A percentile compares a stretch with the other conserved stretches of the same genome.
Evolutionary conservation across 495 filamentous ascomycete genomes (phyloP).

Genomic region (Penicillium pulvis): DNA sequence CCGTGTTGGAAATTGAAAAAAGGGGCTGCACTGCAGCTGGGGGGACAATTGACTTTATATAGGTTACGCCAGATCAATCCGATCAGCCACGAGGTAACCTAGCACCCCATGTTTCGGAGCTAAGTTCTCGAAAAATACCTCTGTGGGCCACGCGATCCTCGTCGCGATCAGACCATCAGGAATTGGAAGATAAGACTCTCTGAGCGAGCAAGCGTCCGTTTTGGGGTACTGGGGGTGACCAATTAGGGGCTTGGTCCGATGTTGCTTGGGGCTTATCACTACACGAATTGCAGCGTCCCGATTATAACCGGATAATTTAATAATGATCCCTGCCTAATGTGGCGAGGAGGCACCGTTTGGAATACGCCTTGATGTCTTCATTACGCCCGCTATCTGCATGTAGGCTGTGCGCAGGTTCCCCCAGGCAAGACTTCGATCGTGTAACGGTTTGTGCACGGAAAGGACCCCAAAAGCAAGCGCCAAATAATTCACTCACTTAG

Average conservation of each 20-base stretch:
- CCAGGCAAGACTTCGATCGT: background rate
- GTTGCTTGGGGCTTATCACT: slow-evolving; percentile 11
- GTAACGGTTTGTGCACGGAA: background rate
- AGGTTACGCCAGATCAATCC: background rate
- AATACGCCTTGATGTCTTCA: background rate
- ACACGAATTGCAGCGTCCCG: background rate
- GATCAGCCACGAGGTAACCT: slow-evolving; percentile 1
- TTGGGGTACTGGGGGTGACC: slow-evolving; percentile 3
- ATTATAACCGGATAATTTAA: background rate
- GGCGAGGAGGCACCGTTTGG: background rate
- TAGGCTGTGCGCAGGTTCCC: background rate
- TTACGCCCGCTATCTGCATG: background rate
- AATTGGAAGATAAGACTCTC: slow-evolving; percentile 4
- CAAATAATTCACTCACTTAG: background rate
- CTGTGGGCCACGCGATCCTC: slow-evolving; percentile 9
- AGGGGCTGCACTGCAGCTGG: background rate
- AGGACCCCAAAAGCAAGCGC: too few species aligned
- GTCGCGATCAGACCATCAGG: slow-evolving; percentile 10
- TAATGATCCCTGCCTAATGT: background rate
- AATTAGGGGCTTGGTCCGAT: slow-evolving; percentile 4
- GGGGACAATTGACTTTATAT: slow-evolving; percentile 16
- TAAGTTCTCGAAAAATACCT: slow-evolving; percentile 5
- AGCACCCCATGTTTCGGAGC: background rate
- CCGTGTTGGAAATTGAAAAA: slow-evolving; percentile 2
- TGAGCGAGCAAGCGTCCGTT: background rate